Evolutionary conservation across 345 rosid genomes (phyloP), one percentile per base, ranked within the genome.

Genomic region (Moringa oleifera): DNA sequence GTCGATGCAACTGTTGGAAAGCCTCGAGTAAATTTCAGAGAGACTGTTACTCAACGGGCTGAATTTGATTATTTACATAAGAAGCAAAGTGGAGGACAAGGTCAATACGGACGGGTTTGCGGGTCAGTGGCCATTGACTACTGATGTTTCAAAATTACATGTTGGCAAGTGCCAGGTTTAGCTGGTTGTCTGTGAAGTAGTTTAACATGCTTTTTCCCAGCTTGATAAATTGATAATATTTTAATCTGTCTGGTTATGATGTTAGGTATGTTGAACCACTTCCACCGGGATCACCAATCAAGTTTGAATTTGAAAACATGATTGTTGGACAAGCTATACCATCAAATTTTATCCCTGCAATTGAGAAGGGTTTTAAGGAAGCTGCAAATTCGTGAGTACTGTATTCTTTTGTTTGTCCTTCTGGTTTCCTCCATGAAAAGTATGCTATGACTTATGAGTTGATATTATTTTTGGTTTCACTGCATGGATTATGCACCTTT

Each of bases 81-180:
- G 87, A 89, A 95, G 77, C 99, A 95, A 76, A 81, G 78, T 79
- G 99, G 99, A 62, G 98, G 99, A 64, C 94, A 90, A 61, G 99
- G 99, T 78, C 99, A 95, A 78, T 95, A 89, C 62, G 99, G 99
- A 65, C 78, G 97, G 25, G 96, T 91, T 31, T 67, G 61, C 7
- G 99, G 99, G 98, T 95, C 74, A 81, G 85, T 62, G 64, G 25
- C 3, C 18, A 7, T 49, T 20, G 28, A 58, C 20, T 57, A 20
- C 18, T 33, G 15, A 23, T 55, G 47, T 41, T 9, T 1, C 9
- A 41, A n/a, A n/a, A 41, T 41, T 41, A 41, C 6, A 15, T 15
- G 12, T 41, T 9, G 9, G 12, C 47, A 41, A 41, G 19, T 41
- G 9, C 1, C 16, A 41, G 12, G 19, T 24, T 50, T 20, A 20